phyloP scores from a whole-genome alignment of 73 alveolate species.

The Uronychia binucleata region DNA sequence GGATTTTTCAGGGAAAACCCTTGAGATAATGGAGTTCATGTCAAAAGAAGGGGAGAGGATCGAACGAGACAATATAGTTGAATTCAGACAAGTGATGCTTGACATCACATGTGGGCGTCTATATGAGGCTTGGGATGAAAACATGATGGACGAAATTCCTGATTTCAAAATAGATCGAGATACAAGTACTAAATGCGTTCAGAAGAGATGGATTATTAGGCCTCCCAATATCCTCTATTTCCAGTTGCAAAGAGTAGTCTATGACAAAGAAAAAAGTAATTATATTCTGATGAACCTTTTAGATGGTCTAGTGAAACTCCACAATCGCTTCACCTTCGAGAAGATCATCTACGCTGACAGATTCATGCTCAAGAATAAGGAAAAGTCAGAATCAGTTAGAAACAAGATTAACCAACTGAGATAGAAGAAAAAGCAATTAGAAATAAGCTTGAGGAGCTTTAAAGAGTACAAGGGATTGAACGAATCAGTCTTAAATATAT shows the following conservation, averaged over 20 bases:
- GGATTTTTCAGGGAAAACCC: slow-evolving; percentile 6
- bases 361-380: slow-evolving; percentile 18
- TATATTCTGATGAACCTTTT: neutral
- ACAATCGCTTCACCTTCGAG: neutral
- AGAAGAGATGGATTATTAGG: slow-evolving; percentile 1
- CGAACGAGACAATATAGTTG: slow-evolving; percentile 32
- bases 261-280: slow-evolving; percentile 33
- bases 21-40: slow-evolving; percentile 19
- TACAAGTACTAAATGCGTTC: neutral
- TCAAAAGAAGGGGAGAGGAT: slow-evolving; percentile 2
- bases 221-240: neutral
- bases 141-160: slow-evolving; percentile 3
- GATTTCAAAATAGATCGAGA: neutral
- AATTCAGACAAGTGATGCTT: slow-evolving; percentile 58
- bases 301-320: neutral
- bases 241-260: slow-evolving; percentile 14
- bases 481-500: neutral
- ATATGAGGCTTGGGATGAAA: slow-evolving; percentile 72
- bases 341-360: slow-evolving; percentile 37
- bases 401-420: neutral
- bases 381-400: slow-evolving; percentile 6
- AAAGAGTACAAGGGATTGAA: slow-evolving; percentile 28
- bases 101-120: slow-evolving; percentile 59
- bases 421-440: slow-evolving; percentile 19
- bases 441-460: slow-evolving; percentile 18